phyloP scores from a whole-genome alignment of 495 filamentous ascomycete genomes.

The Penicillium cinerascens region DNA sequence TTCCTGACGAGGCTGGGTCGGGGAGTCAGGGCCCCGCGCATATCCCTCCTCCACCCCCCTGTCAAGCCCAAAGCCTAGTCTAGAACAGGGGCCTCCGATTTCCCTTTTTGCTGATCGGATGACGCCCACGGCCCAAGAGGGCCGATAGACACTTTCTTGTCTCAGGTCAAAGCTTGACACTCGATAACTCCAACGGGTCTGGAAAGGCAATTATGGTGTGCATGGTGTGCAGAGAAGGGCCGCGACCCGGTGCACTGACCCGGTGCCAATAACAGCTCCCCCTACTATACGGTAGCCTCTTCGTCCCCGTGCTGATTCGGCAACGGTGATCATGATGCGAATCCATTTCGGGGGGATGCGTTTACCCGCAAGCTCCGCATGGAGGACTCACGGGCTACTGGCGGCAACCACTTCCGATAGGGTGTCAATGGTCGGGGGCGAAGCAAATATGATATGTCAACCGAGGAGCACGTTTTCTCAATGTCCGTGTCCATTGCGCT shows the following conservation, averaged over 20 bases:
- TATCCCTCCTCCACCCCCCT: background rate
- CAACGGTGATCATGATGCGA: constrained; percentile 18
- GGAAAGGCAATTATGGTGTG: constrained; percentile 28
- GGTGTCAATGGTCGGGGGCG: constrained; percentile 2
- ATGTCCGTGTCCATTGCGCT: constrained; percentile 14
- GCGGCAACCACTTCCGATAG: constrained; percentile 21
- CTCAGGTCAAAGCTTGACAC: constrained; percentile 17
- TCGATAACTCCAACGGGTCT: constrained; percentile 21
- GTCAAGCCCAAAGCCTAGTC: background rate
- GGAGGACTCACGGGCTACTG: constrained; percentile 5
- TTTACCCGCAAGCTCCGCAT: constrained; percentile 9
- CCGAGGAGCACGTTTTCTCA: constrained; percentile 8
- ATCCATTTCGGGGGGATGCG: constrained; percentile 16
- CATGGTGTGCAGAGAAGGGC: constrained; percentile 19
- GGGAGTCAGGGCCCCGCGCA: constrained; percentile 9
- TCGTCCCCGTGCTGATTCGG: constrained; percentile 11
- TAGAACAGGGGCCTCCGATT: constrained; percentile 1
- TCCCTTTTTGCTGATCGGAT: constrained; percentile 18
- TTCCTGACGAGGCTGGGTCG: constrained; percentile 2
- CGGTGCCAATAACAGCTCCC: constrained; percentile 7
- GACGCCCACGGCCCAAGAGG: constrained; percentile 8
- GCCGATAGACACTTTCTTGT: constrained; percentile 4
- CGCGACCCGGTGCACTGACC: constrained; percentile 26
- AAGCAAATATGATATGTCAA: constrained; percentile 17
- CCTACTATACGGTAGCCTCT: background rate